phyloP scores from a whole-genome alignment of 2,329 filamentous ascomycete genomes.

The Ascomycota sp. region DNA sequence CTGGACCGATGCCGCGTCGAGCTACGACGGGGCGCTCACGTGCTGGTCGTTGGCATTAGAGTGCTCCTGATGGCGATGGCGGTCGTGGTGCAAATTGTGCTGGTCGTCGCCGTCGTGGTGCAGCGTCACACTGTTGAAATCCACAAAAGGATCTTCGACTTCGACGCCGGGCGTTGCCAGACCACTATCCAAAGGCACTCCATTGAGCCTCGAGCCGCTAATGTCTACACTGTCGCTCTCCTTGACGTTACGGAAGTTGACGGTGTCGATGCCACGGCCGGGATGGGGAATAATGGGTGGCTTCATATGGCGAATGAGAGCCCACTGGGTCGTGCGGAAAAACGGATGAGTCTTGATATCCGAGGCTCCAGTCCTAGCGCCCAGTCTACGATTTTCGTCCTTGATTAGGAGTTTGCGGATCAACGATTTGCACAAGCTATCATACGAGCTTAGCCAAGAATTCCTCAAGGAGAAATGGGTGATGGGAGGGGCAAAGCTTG shows the following conservation, averaged over 20 bases:
- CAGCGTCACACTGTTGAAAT: constrained; percentile 95
- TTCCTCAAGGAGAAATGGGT: too few species aligned
- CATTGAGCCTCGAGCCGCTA: constrained; percentile 43
- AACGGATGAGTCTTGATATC: constrained; percentile 94
- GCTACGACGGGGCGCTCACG: constrained; percentile 5
- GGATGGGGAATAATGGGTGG: constrained; percentile 89
- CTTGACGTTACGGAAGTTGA: constrained; percentile 97
- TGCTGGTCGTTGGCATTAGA: constrained; percentile 8
- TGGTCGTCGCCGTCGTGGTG: constrained; percentile 86
- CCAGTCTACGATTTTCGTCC: constrained; percentile 82
- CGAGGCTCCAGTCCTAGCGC: constrained; percentile 82
- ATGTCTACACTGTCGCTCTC: constrained; percentile 91
- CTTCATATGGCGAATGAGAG: constrained; percentile 90
- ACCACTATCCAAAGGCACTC: constrained; percentile 71
- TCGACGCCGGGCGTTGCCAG: constrained; percentile 72
- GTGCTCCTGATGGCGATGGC: constrained; percentile 3
- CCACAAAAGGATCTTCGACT: constrained; percentile 76
- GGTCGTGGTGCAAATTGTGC: constrained; percentile 9
- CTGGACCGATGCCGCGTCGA: background rate
- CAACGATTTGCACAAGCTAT: constrained; percentile 81
- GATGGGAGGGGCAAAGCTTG: too few species aligned
- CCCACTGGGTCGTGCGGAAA: constrained; percentile 93
- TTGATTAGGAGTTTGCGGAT: constrained; percentile 96
- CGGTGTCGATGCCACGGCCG: constrained; percentile 74
- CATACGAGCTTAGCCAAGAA: too few species aligned